These are phyloP conservation scores for Xylaria sp. DNA, from an alignment of 2,329 filamentous ascomycete species.

Conservation along the genomic window DNA sequence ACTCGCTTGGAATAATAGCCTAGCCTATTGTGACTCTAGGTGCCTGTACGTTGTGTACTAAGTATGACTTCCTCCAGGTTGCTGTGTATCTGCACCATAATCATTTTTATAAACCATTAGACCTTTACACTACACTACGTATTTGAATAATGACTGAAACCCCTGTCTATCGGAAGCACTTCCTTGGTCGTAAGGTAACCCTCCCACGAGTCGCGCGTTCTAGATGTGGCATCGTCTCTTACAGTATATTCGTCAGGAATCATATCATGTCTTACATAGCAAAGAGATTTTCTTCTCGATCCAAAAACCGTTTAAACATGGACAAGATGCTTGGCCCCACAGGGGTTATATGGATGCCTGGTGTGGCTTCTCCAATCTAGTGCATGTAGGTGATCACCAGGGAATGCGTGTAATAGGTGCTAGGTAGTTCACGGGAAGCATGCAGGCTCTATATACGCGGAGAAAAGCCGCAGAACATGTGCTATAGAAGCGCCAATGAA, in stretches of 20 bases:
- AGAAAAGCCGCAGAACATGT: neutral
- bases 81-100: neutral
- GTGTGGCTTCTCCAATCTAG: slow-evolving; percentile 5
- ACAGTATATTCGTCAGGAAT: no score
- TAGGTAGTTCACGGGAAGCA: neutral
- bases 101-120: neutral
- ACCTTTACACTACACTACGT: neutral
- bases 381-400: slow-evolving; percentile 12
- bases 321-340: neutral
- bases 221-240: no score
- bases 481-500: slow-evolving; percentile 18
- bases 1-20: neutral
- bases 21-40: neutral
- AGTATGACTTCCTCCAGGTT: neutral
- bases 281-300: no score
- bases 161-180: no score
- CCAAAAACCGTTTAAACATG: no score
- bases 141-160: neutral
- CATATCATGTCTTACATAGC: no score
- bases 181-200: no score
- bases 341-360: slow-evolving; percentile 30
- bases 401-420: slow-evolving; percentile 2
- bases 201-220: no score
- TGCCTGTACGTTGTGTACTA: neutral
- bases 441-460: neutral